phyloP scores from a whole-genome alignment of 805 yeast genomes.

The Pichia californica region DNA sequence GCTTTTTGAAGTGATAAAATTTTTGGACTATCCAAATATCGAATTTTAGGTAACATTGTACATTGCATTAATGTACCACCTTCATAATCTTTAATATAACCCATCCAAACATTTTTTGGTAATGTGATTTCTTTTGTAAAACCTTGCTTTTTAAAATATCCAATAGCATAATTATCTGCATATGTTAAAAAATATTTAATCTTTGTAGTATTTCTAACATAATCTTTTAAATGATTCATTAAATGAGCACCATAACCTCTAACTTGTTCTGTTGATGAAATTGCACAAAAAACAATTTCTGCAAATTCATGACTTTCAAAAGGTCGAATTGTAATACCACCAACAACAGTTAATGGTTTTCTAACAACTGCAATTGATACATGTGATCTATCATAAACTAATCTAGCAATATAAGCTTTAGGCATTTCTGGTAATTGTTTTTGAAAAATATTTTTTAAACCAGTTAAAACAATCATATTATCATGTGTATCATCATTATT shows the following conservation, averaged over 20 bases:
- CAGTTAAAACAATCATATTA: slow-evolving; percentile 86
- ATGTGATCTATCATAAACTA: slow-evolving; percentile 92
- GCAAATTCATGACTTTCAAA: slow-evolving; percentile 89
- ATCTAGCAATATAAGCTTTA: slow-evolving; percentile 86
- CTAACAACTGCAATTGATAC: slow-evolving; percentile 93
- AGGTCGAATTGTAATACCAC: slow-evolving; percentile 96
- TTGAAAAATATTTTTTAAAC: slow-evolving; percentile 91
- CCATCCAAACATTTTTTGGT: slow-evolving; percentile 90
- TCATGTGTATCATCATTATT: slow-evolving; percentile 89
- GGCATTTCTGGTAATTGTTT: slow-evolving; percentile 99
- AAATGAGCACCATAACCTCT: slow-evolving; percentile 98
- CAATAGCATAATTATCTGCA: slow-evolving; percentile 98
- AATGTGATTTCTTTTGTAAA: slow-evolving; percentile 91
- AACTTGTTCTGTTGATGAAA: slow-evolving; percentile 94
- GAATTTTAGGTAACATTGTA: slow-evolving; percentile 78
- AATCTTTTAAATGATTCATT: slow-evolving; percentile 96
- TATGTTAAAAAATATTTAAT: slow-evolving; percentile 85
- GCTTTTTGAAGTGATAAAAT: slow-evolving; percentile 85
- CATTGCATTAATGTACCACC: slow-evolving; percentile 99
- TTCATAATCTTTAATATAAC: slow-evolving; percentile 96
- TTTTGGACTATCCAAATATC: slow-evolving; percentile 85
- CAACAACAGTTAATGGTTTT: slow-evolving; percentile 91
- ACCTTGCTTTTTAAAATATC: slow-evolving; percentile 97
- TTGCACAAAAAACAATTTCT: slow-evolving; percentile 97
- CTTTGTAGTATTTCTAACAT: slow-evolving; percentile 81